phyloP scores from a whole-genome alignment of 805 yeast genomes.

The Scheffersomyces amazonensis region DNA sequence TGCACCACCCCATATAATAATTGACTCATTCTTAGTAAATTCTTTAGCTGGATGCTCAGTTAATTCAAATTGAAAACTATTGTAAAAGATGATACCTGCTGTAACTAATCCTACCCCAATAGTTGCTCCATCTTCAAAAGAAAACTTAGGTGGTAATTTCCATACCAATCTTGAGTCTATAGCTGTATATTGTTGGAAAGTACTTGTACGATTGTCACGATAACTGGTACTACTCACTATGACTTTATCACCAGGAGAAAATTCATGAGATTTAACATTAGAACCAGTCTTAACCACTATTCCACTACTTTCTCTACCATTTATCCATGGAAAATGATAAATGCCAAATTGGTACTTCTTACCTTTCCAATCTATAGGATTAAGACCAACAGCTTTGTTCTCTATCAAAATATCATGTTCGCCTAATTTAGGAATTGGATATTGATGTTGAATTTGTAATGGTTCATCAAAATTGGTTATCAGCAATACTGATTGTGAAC shows the following conservation, averaged over 20 bases:
- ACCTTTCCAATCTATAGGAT: constrained; percentile 51
- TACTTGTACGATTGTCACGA: constrained; percentile 44
- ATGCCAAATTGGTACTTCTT: constrained; percentile 44
- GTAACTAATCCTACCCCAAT: constrained; percentile 49
- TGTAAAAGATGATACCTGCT: constrained; percentile 27
- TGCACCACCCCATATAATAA: constrained; percentile 49
- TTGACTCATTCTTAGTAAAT: constrained; percentile 10
- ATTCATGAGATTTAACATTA: constrained; percentile 19
- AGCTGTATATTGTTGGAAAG: constrained; percentile 45
- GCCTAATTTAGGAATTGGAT: constrained; percentile 16
- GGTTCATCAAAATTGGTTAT: constrained; percentile 19
- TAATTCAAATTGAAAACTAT: constrained; percentile 14
- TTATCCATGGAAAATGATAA: constrained; percentile 49
- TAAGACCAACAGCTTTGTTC: constrained; percentile 37
- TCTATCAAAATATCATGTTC: constrained; percentile 20
- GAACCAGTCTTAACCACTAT: constrained; percentile 31
- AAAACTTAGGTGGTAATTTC: constrained; percentile 35
- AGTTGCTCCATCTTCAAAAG: constrained; percentile 41
- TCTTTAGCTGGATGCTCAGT: neutral
- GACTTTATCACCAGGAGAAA: constrained; percentile 34
- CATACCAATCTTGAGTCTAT: constrained; percentile 44
- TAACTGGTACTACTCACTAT: constrained; percentile 46
- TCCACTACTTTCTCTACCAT: constrained; percentile 48
- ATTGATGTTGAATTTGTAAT: constrained; percentile 8
- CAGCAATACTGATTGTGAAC: constrained; percentile 14